Percentiles rank a stretch among this genome's conserved stretches.
Conservation (phyloP, 306 rosid genomes). For the Ceratonia siliqua region DNA sequence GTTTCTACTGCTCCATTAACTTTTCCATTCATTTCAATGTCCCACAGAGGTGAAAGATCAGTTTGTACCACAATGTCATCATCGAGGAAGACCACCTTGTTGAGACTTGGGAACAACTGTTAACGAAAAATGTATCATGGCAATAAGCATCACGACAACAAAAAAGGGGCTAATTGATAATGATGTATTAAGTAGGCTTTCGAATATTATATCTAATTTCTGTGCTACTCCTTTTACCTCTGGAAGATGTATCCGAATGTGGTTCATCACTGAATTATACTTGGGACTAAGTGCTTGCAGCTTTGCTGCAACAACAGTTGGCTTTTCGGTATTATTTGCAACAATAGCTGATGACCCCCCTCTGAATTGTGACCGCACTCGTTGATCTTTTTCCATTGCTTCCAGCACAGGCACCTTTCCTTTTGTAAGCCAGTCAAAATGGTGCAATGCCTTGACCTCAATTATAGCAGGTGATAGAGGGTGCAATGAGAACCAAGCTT, state of each 20-base stretch:
- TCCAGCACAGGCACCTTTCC: conserved; percentile 98
- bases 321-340: conserved; percentile 75
- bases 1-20: conserved; percentile 99
- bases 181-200: neutral
- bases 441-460: conserved; percentile 98
- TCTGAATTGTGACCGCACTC: conserved; percentile 79
- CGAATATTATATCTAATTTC: neutral
- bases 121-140: conserved; percentile 11
- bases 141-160: conserved; percentile 25
- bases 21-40: conserved; percentile 88
- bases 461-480: conserved; percentile 80
- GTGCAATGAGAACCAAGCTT: conserved; percentile 97
- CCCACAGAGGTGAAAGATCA: conserved; percentile 96
- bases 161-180: neutral
- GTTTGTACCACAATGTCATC: conserved; percentile 95
- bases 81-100: conserved; percentile 92
- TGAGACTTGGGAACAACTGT: conserved; percentile 93
- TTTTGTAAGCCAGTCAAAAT: conserved; percentile 91
- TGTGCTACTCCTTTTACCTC: conserved; percentile 60
- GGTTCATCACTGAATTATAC: conserved; percentile 97
- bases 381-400: conserved; percentile 98
- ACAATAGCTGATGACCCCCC: conserved; percentile 96
- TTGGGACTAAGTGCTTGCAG: conserved; percentile 97
- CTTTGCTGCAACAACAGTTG: conserved; percentile 83
- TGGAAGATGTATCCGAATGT: conserved; percentile 91